Conservation (phyloP, 2,329 filamentous ascomycete genomes). For the Pseudogymnoascus sp. region DNA sequence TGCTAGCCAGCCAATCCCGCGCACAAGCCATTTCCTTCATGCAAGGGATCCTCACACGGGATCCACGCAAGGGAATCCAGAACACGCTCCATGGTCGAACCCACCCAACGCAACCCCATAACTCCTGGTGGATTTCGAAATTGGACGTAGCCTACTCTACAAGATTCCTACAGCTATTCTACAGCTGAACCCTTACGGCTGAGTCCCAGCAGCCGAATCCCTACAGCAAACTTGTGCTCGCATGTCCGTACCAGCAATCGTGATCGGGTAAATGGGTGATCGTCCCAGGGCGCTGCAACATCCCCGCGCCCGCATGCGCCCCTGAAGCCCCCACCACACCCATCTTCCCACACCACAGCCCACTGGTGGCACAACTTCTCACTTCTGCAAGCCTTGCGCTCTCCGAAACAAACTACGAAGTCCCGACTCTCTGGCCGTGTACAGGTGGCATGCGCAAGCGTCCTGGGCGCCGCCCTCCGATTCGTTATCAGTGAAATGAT, state of each 20-base stretch:
- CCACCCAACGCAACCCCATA: not conserved
- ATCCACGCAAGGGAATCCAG: slow-evolving; percentile 5
- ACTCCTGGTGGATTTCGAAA: not conserved
- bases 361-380: not conserved
- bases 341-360: not conserved
- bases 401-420: not conserved
- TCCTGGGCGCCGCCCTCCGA: not conserved
- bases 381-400: not conserved
- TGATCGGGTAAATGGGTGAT: slow-evolving; percentile 3
- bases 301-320: not conserved
- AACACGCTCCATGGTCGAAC: not conserved
- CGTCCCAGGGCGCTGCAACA: not conserved
- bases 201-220: not conserved
- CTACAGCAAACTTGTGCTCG: not conserved
- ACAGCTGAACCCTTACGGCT: not conserved
- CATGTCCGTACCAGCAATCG: not conserved
- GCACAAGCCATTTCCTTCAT: not conserved
- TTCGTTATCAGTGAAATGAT: not conserved
- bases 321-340: not conserved
- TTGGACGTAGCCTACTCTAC: not conserved
- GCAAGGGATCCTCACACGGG: not conserved
- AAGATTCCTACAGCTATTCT: not conserved
- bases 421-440: not conserved
- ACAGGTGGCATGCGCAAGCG: not conserved
- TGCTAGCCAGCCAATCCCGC: not conserved